These are phyloP conservation scores for Blastobotrys illinoisensis DNA, from an alignment of 1,139 yeast species.

Conservation along the genomic window DNA sequence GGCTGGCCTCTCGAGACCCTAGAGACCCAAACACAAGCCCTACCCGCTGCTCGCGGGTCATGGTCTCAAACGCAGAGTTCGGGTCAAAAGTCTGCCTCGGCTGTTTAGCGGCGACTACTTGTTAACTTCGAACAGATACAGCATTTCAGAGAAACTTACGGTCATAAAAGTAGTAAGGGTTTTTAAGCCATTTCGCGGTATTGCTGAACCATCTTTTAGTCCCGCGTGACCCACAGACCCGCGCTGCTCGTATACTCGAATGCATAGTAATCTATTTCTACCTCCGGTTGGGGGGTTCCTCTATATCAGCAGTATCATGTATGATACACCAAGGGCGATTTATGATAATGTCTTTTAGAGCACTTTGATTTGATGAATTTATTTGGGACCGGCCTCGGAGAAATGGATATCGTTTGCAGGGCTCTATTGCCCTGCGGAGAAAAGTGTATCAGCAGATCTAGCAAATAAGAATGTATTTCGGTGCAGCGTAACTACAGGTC, in stretches of 20 bases:
- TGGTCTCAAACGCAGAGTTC: slow-evolving; percentile 13
- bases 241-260: not conserved
- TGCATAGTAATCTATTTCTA: not conserved
- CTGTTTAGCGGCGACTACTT: slow-evolving; percentile 20
- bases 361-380: not conserved
- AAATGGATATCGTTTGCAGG: too few species aligned
- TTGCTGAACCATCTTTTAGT: not conserved
- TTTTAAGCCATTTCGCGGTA: slow-evolving; percentile 14
- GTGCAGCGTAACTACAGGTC: not conserved
- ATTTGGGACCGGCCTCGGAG: not conserved
- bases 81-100: slow-evolving; percentile 27
- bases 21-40: slow-evolving; percentile 35
- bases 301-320: not conserved
- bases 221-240: not conserved
- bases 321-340: not conserved
- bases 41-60: slow-evolving; percentile 15
- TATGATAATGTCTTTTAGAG: too few species aligned
- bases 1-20: slow-evolving; percentile 34
- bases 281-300: not conserved
- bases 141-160: slow-evolving; percentile 16
- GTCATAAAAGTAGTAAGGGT: slow-evolving; percentile 34
- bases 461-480: too few species aligned
- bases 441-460: too few species aligned
- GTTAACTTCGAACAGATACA: not conserved
- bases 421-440: too few species aligned